Evolutionary conservation across 2,329 filamentous ascomycete genomes (phyloP).

Genomic region (Diaporthe longicolla): DNA sequence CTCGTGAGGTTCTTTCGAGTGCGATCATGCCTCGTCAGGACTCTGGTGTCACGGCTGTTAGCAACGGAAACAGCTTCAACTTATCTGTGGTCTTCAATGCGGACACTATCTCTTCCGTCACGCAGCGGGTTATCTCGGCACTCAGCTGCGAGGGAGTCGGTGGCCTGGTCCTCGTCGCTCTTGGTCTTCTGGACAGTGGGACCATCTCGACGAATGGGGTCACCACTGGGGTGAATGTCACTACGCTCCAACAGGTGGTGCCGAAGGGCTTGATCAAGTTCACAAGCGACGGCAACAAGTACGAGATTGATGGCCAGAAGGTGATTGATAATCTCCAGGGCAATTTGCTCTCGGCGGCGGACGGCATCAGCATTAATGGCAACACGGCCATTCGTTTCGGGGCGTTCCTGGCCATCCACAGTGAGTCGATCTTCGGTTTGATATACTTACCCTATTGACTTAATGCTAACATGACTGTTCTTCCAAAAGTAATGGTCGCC

Average conservation of each 20-base stretch:
- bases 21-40: not conserved
- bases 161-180: constrained; percentile 48
- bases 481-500: constrained; percentile 46
- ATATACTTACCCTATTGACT: not conserved
- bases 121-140: constrained; percentile 50
- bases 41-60: not conserved
- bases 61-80: constrained; percentile 44
- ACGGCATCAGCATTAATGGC: constrained; percentile 44
- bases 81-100: constrained; percentile 49
- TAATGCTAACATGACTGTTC: not conserved
- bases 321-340: constrained; percentile 45
- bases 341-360: constrained; percentile 39
- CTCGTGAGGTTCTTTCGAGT: not conserved
- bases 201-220: constrained; percentile 20
- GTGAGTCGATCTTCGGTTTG: constrained; percentile 41
- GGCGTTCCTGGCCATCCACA: constrained; percentile 47
- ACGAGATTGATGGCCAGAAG: constrained; percentile 47
- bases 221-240: constrained; percentile 29
- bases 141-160: constrained; percentile 53
- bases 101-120: constrained; percentile 48
- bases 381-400: constrained; percentile 44
- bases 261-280: constrained; percentile 49
- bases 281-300: constrained; percentile 47
- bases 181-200: constrained; percentile 46
- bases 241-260: constrained; percentile 46